Base-by-base conservation (phyloP, 1,284 basidiomycete species). In the Puccinia novopanici region DNA sequence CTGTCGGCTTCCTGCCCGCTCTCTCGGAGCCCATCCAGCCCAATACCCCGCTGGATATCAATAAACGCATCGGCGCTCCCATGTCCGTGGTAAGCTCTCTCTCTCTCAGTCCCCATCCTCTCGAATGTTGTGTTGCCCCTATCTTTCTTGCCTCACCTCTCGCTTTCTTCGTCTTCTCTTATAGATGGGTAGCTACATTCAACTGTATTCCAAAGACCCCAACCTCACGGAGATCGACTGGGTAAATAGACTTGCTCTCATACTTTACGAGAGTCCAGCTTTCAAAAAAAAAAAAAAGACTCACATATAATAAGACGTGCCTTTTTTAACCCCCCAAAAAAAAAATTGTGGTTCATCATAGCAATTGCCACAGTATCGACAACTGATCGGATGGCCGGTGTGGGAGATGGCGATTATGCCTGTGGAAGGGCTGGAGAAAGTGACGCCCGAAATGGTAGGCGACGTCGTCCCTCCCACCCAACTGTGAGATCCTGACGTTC, bases 341-440 rank as follows among this genome's bases (percentile, higher is more conserved):
- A 34, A n/a, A 3, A 15, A 24, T n/a, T 48, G 12, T 2, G 13
- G 22, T 45, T 67, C 63, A 22, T 3, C n/a, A 45, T 67, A 76
- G 50, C 65, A 50, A 68, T 57, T 78, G 34, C 65, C 50, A 34
- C 34, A 78, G 59, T 65, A 57, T 24, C 55, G 54, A 13, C 52
- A 71, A 45, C 54, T 78, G 30, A 45, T 59, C 71, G 76, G 76
- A 27, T 67, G 54, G 27, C 76, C 76, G 45, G 76, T 78, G 27
- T 78, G 76, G 76, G 61, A 67, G 45, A 78, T 78, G 22, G 76
- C 65, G 17, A 67, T 78, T 12, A 78, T 78, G 76, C 76, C 76
- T 30, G 61, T 55, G 22, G 67, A 78, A 52, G 76, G 76, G 2
- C 61, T 70, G 24, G 67, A 78, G 10, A 59, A 63, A 34, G 63